Percentiles rank a stretch among this genome's conserved stretches.
These are phyloP conservation scores for Metschnikowia proteae DNA, from an alignment of 805 yeast genomes.

Conservation along the genomic window DNA sequence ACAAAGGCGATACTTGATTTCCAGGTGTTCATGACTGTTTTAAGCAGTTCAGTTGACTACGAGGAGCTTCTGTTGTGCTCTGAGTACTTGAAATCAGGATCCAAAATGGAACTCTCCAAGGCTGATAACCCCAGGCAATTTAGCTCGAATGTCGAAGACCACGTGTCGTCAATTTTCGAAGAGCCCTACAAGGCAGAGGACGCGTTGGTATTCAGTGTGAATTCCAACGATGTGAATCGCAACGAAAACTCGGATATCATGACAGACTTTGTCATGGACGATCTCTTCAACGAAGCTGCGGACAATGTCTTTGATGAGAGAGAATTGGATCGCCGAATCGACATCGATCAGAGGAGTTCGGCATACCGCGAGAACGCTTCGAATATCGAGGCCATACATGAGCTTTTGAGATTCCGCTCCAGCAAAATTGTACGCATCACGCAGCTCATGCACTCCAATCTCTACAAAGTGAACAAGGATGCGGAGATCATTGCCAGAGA, in stretches of 20 bases:
- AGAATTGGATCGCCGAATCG: neutral
- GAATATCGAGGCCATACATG: neutral
- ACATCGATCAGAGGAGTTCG: neutral
- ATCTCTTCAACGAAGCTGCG: conserved; percentile 17
- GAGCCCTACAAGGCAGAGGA: conserved; percentile 5
- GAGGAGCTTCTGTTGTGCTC: conserved; percentile 3
- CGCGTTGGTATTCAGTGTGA: neutral
- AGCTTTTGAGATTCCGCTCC: neutral
- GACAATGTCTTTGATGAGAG: conserved; percentile 15
- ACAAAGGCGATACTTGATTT: conserved; percentile 12
- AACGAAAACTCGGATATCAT: conserved; percentile 7
- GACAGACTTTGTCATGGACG: conserved; percentile 19
- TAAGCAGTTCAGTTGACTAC: conserved; percentile 3
- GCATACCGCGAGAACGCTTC: neutral
- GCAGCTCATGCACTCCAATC: neutral
- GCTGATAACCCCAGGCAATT: conserved; percentile 1
- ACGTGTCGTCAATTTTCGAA: conserved; percentile 15
- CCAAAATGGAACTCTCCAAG: neutral
- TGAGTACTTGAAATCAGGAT: neutral
- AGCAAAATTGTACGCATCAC: conserved; percentile 1
- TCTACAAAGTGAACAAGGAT: neutral
- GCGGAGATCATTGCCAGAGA: neutral
- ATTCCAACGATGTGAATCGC: neutral
- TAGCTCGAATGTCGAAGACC: conserved; percentile 11
- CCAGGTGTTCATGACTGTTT: conserved; percentile 7